Percentiles rank a stretch among this genome's conserved stretches.
These are phyloP conservation scores for Aspergillus homomorphus DNA, from an alignment of 495 filamentous ascomycete genomes.

Conservation along the genomic window DNA sequence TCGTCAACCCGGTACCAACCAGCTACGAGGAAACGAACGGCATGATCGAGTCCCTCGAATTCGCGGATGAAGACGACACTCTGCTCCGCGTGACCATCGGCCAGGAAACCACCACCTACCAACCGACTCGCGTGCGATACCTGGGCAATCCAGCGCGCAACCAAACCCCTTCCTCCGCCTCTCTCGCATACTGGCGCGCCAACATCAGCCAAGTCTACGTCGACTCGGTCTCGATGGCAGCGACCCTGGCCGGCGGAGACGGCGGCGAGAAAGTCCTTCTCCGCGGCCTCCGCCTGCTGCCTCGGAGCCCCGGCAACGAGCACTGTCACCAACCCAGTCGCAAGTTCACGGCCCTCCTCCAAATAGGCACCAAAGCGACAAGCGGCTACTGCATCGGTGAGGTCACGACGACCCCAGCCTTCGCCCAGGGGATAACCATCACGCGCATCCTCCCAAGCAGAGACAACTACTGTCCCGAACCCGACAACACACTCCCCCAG, in stretches of 20 bases:
- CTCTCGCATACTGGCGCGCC: slow-evolving; percentile 20
- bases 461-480: not conserved
- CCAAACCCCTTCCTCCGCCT: not conserved
- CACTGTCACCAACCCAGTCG: not conserved
- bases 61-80: slow-evolving; percentile 17
- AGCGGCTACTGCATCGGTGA: slow-evolving; percentile 19
- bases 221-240: slow-evolving; percentile 19
- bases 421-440: slow-evolving; percentile 9
- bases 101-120: slow-evolving; percentile 16
- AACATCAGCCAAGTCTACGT: slow-evolving; percentile 19
- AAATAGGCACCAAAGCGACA: not conserved
- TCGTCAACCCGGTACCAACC: not conserved
- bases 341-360: slow-evolving; percentile 18
- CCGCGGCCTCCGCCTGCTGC: slow-evolving; percentile 18
- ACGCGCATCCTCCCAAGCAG: slow-evolving; percentile 17
- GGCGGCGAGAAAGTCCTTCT: slow-evolving; percentile 9
- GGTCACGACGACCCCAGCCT: not conserved
- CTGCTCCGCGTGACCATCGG: slow-evolving; percentile 22
- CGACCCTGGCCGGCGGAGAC: slow-evolving; percentile 6
- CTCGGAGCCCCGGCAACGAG: slow-evolving; percentile 3
- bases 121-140: slow-evolving; percentile 20
- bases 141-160: slow-evolving; percentile 13
- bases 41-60: slow-evolving; percentile 21
- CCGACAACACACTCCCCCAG: not conserved
- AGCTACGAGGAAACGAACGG: slow-evolving; percentile 22